A percentile compares a stretch with the other conserved stretches of the same genome.
Evolutionary conservation across 164 flowering plant species (phyloP).

Genomic region (Taxillus chinensis): DNA sequence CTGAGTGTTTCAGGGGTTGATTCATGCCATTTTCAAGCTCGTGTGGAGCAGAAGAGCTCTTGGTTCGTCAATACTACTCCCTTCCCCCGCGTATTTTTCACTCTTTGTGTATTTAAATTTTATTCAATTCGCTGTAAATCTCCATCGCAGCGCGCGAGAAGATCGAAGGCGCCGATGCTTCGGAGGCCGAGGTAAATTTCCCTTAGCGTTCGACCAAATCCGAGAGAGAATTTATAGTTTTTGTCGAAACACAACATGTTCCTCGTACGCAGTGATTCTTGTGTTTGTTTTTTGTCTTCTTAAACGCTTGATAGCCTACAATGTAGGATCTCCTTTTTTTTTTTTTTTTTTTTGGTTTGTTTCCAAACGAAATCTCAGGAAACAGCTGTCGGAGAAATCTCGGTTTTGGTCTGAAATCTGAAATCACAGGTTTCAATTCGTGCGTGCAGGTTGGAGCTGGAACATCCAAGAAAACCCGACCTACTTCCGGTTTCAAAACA

Average conservation of each 20-base stretch:
- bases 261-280: too few species aligned
- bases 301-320: too few species aligned
- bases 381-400: background rate
- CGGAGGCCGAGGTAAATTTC: constrained; percentile 34
- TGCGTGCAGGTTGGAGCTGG: constrained; percentile 47
- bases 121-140: background rate
- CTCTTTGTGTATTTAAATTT: background rate
- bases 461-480: constrained; percentile 56
- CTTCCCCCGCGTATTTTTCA: background rate
- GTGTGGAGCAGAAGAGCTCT: constrained; percentile 48
- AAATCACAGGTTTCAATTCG: background rate
- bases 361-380: too few species aligned
- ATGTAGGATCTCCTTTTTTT: too few species aligned
- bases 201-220: too few species aligned
- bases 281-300: too few species aligned
- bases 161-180: constrained; percentile 23
- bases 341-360: too few species aligned
- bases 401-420: background rate
- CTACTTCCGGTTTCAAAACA: constrained; percentile 45
- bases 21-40: constrained; percentile 67
- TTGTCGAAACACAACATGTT: too few species aligned
- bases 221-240: too few species aligned
- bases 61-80: constrained; percentile 22
- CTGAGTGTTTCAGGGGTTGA: constrained; percentile 33
- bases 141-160: constrained; percentile 40